A percentile compares a stretch with the other conserved stretches of the same genome.
Evolutionary conservation across 108 stramenopile species (phyloP).

Genomic region (Nitzschia putrida): DNA sequence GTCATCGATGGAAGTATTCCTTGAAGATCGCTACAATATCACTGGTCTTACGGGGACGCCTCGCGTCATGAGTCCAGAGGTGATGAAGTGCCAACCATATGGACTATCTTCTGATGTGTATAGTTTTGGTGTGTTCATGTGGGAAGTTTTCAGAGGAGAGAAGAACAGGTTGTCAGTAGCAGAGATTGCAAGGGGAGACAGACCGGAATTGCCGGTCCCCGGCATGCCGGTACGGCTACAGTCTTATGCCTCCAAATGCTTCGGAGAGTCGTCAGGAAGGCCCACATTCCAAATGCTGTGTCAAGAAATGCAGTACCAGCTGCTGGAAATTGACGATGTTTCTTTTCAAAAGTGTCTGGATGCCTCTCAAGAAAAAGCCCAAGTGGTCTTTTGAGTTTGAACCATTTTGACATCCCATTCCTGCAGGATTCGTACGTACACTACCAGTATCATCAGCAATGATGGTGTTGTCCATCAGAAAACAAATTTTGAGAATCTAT

Average conservation of each 20-base stretch:
- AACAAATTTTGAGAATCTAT: too few relatives aligned
- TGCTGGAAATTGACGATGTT: background rate
- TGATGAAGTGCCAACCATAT: conserved; percentile 29
- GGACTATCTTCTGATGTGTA: conserved; percentile 26
- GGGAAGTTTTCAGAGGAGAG: conserved; percentile 38
- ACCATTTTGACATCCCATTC: too few relatives aligned
- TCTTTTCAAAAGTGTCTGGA: too few relatives aligned
- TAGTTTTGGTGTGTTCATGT: conserved; percentile 24
- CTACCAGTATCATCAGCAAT: too few relatives aligned
- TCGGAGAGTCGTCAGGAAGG: background rate
- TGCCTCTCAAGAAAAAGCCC: too few relatives aligned
- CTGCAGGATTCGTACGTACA: too few relatives aligned
- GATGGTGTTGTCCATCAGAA: too few relatives aligned
- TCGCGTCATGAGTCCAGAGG: conserved; percentile 53
- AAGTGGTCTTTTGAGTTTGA: too few relatives aligned
- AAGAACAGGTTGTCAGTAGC: conserved; percentile 23
- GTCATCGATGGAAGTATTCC: background rate
- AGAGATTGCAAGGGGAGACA: conserved; percentile 16
- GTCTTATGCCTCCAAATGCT: conserved; percentile 10
- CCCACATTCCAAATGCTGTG: conserved; percentile 18
- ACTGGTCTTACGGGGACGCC: conserved; percentile 45
- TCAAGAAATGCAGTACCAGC: conserved; percentile 19
- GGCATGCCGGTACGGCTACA: conserved; percentile 15
- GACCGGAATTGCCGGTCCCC: conserved; percentile 18
- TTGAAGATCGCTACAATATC: conserved; percentile 33